These are phyloP conservation scores for Porphyrellus cyaneotinctus DNA, from an alignment of 768 basidiomycete species.

Conservation along the genomic window DNA sequence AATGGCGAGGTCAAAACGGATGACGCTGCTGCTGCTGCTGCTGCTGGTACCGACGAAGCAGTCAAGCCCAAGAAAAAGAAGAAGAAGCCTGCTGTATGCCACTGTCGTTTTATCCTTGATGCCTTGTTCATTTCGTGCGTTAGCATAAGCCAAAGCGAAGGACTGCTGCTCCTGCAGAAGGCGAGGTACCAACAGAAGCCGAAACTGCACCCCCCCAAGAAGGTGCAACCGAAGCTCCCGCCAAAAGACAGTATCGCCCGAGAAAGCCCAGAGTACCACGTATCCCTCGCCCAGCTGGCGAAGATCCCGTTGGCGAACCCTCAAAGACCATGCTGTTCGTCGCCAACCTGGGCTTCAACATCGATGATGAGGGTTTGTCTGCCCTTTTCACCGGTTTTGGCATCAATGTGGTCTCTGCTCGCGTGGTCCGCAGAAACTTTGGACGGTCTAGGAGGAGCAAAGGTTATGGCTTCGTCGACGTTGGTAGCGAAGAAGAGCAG, in stretches of 20 bases:
- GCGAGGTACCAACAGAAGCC: constrained; percentile 26
- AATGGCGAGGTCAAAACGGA: constrained; percentile 67
- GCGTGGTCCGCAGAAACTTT: constrained; percentile 83
- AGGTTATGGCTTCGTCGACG: constrained; percentile 98
- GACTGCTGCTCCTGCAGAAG: constrained; percentile 34
- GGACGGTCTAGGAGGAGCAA: constrained; percentile 86
- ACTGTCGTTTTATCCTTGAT: background rate
- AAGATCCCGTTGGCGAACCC: constrained; percentile 83
- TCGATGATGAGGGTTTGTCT: constrained; percentile 79
- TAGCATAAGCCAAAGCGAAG: constrained; percentile 54
- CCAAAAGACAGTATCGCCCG: constrained; percentile 42
- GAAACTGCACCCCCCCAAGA: constrained; percentile 36
- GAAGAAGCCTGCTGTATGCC: constrained; percentile 60
- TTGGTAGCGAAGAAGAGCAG: constrained; percentile 85
- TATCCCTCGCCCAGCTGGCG: constrained; percentile 64
- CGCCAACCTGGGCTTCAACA: constrained; percentile 94
- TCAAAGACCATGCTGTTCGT: constrained; percentile 91
- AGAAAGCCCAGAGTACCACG: constrained; percentile 60
- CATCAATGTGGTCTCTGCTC: constrained; percentile 78
- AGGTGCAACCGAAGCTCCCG: constrained; percentile 35
- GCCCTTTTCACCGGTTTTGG: constrained; percentile 84
- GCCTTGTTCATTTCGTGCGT: constrained; percentile 9
- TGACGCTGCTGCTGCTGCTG: constrained; percentile 40
- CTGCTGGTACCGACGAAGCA: constrained; percentile 50
- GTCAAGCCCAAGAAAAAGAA: constrained; percentile 75